Evolutionary conservation across 768 basidiomycete species (phyloP).

Genomic region (Leccinum broughii): DNA sequence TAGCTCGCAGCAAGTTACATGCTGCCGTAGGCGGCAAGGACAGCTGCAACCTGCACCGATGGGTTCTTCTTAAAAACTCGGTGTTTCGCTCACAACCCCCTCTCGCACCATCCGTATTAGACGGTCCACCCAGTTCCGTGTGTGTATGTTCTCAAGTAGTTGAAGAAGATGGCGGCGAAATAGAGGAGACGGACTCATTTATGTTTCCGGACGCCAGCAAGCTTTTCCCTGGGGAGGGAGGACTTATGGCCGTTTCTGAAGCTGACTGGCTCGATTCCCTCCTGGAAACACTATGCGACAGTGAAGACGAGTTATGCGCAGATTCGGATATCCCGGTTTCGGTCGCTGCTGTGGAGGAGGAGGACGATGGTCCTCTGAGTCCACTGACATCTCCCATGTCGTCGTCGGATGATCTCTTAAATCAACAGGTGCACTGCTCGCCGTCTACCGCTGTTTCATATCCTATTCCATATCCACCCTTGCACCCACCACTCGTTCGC

Average conservation of each 20-base stretch:
- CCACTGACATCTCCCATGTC: slow-evolving; percentile 70
- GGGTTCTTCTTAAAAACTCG: slow-evolving; percentile 88
- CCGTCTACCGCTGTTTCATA: slow-evolving; percentile 51
- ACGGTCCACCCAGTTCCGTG: slow-evolving; percentile 20
- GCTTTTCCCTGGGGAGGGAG: slow-evolving; percentile 39
- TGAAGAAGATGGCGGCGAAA: slow-evolving; percentile 48
- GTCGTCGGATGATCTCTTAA: slow-evolving; percentile 72
- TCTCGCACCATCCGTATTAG: slow-evolving; percentile 33
- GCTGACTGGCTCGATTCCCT: slow-evolving; percentile 83
- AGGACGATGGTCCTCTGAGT: slow-evolving; percentile 55
- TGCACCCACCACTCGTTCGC: slow-evolving; percentile 56
- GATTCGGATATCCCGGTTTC: slow-evolving; percentile 49
- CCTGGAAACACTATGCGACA: slow-evolving; percentile 70
- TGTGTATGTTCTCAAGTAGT: slow-evolving; percentile 38
- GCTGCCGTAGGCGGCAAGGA: slow-evolving; percentile 61
- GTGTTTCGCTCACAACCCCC: slow-evolving; percentile 55
- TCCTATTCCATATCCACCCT: slow-evolving; percentile 68
- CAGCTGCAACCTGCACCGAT: slow-evolving; percentile 76
- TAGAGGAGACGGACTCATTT: slow-evolving; percentile 62
- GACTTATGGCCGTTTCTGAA: slow-evolving; percentile 54
- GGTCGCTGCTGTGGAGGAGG: slow-evolving; percentile 57
- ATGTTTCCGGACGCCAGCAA: slow-evolving; percentile 79
- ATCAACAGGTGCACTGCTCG: slow-evolving; percentile 50
- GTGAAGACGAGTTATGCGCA: slow-evolving; percentile 56
- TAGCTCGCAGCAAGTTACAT: slow-evolving; percentile 77